phyloP scores from a whole-genome alignment of 1,284 basidiomycete genomes.

The Takashimella tepidaria region DNA sequence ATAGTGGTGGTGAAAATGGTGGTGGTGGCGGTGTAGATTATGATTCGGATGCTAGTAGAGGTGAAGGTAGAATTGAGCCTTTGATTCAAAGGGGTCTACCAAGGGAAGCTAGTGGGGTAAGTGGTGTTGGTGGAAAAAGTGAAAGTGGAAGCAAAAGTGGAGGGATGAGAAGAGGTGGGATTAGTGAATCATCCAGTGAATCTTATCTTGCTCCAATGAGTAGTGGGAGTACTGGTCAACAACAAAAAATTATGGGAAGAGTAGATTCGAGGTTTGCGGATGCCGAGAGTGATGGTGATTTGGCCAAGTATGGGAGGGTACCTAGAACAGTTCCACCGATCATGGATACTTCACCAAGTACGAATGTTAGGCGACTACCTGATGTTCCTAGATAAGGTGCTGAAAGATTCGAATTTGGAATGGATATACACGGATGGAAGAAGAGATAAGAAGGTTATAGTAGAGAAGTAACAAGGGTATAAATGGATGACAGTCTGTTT shows the following conservation, averaged over 20 bases:
- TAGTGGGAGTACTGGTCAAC: not conserved
- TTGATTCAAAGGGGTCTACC: too few species aligned
- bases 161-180: not conserved
- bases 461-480: too few species aligned
- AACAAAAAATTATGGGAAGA: not conserved
- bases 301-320: not conserved
- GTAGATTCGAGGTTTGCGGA: not conserved
- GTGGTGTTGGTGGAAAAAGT: not conserved
- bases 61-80: not conserved
- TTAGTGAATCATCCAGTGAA: not conserved
- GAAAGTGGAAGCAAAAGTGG: not conserved
- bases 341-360: not conserved
- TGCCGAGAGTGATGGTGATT: not conserved
- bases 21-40: not conserved
- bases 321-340: not conserved
- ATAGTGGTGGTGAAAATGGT: not conserved
- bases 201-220: not conserved
- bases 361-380: too few species aligned
- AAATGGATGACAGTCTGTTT: too few species aligned
- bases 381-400: too few species aligned
- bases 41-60: not conserved
- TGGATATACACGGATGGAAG: too few species aligned
- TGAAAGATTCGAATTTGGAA: too few species aligned
- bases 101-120: too few species aligned
- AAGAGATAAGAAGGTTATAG: too few species aligned